phyloP scores from a whole-genome alignment of 768 basidiomycete genomes.

The Russula brevipes region DNA sequence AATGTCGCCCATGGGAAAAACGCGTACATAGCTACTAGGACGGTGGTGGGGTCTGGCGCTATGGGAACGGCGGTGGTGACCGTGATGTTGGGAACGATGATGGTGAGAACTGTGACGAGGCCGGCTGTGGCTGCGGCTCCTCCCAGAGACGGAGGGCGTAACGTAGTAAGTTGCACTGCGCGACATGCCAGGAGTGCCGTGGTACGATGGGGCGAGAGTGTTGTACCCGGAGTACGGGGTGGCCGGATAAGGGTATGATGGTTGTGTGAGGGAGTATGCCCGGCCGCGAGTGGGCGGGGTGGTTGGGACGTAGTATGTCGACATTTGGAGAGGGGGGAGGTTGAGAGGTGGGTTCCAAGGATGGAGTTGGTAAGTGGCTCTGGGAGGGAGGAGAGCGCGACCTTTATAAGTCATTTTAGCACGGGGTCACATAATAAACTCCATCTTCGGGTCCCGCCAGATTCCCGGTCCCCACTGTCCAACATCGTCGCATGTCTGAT shows the following conservation, averaged over 20 bases:
- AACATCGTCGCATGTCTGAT: background rate
- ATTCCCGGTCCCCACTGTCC: background rate
- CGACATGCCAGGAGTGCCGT: conserved; percentile 2
- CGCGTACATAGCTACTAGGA: conserved; percentile 21
- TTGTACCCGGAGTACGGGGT: conserved; percentile 27
- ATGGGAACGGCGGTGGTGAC: conserved; percentile 20
- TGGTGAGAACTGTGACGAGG: conserved; percentile 23
- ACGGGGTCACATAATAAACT: background rate
- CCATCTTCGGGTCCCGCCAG: conserved; percentile 13
- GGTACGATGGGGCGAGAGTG: conserved; percentile 12
- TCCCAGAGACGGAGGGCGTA: conserved; percentile 23
- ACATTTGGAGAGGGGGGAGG: conserved; percentile 5
- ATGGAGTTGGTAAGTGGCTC: conserved; percentile 8
- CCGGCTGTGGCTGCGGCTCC: conserved; percentile 24
- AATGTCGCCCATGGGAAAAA: background rate
- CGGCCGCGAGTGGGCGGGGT: conserved; percentile 25
- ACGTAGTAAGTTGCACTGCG: conserved; percentile 19
- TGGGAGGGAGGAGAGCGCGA: background rate
- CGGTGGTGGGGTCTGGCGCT: conserved; percentile 14
- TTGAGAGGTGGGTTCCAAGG: background rate
- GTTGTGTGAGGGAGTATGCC: conserved; percentile 25
- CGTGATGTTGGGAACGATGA: conserved; percentile 15
- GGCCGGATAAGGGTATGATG: conserved; percentile 23
- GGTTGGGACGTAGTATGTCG: conserved; percentile 29
- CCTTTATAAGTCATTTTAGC: conserved; percentile 9